Base-by-base conservation (phyloP, 2,329 filamentous ascomycete species). In the Fusarium armeniacum region DNA sequence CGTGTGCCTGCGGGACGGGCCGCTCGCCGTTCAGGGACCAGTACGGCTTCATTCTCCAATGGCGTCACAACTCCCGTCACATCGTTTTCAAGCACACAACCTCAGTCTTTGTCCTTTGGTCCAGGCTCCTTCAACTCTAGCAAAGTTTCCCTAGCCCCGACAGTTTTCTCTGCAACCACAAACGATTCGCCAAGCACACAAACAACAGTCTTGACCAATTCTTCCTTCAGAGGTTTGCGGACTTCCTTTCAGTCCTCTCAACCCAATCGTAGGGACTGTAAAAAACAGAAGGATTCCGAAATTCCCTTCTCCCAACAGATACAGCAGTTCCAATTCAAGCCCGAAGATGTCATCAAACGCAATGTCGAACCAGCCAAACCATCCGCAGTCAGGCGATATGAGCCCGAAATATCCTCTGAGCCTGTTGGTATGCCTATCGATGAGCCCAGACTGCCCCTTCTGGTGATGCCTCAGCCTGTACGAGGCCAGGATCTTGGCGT, bases 81-180 rank as follows among this genome's bases (percentile, higher is more conserved):
- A 4, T 47, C 65, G 6, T 64, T 72, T 41, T 53, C 38, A 11
- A 70, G 52, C 30, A 66, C 70, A 2, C 56, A 65, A 5, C 43
- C 61, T 3, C 54, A 65, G 4, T 46, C 61, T 2, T 44, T 56
- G 8, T 75, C 73, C 3, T 73, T 72, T 24, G 58, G 18, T 13
- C 35, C 20, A 13, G 55, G 56, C 3, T 80, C 80, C 9, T 70
- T 69, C 16, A 78, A 74, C 35, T 78, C 77, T 5, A 81, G 78
- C 55, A 77, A 64, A 36, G 62, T 67, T 3, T 81, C 80, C 0
- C 67, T 80, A 28, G 72, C 63, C 4, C 74, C 78, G 0, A 74
- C 64, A 7, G 65, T 80, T 24, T 84, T 82, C 54, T 81, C 79
- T 13, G 65, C 73, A n/a, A 30, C 58, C 20, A 59, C 65, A 62